Base-by-base conservation (phyloP, 1,284 basidiomycete genomes). In the Rhizoctonia solani region DNA sequence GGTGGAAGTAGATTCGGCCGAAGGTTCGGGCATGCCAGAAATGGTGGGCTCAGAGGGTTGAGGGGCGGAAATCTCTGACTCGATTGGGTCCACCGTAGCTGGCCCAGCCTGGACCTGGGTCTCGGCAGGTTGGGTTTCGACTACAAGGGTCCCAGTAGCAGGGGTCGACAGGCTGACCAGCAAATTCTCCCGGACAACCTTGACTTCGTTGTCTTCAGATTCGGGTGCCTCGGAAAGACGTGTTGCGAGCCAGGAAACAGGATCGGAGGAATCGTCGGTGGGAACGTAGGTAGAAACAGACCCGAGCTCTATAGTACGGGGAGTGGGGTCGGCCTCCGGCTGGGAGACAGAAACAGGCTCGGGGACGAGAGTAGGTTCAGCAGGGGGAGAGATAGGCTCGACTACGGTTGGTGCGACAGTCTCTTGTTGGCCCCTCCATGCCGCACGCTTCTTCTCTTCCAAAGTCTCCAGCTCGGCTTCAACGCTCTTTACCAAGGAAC, bases 381-480 rank as follows among this genome's bases (percentile, higher is more conserved):
- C 54, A 13, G 66, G 66, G 8, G 66, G 39, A 6, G 56, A 46
- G 13, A 32, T 37, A 19, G 63, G 54, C 52, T 70, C 69, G 14
- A 65, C 42, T 8, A 55, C 54, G 4, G 47, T 53, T 2, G 65
- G 39, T 29, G 11, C 21, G 44, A 46, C 42, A 66, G 25, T 25
- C n/a, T 42, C 63, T 16, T 37, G 32, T 27, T 32, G 25, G 34
- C 65, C 63, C 50, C 39, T 52, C 79, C 77, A 77, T 44, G 73
- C 70, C 37, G 71, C 71, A 72, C 80, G 78, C 72, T 79, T 75
- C 71, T 74, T 71, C 66, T 73, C 72, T 71, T 85, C 85, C 14
- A 87, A 74, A 41, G 78, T 77, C 69, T 82, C 82, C 37, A 88
- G 74, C 71, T 87, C 89, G 25, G 72, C 71, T 77, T 91, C 89